Evolutionary conservation across 768 basidiomycete genomes (phyloP).

Genomic region (Mycena kentingensis): DNA sequence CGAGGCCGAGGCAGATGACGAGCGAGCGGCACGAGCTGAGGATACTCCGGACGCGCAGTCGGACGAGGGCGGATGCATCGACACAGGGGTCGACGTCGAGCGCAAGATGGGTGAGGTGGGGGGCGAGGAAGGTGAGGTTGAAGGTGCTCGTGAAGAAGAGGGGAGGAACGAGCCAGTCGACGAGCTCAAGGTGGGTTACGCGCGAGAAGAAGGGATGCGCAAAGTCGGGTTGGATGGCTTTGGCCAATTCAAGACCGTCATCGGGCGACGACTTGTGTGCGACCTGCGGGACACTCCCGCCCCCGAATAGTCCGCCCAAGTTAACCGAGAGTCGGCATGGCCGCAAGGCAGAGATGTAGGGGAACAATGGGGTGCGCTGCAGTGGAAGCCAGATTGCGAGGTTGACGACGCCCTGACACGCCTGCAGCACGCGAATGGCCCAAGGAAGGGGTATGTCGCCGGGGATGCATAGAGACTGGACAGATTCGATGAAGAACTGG

Average conservation of each 20-base stretch:
- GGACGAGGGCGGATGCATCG: constrained; percentile 14
- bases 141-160: constrained; percentile 5
- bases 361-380: constrained; percentile 17
- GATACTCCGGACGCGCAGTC: constrained; percentile 18
- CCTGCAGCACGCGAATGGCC: constrained; percentile 24
- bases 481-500: constrained; percentile 25
- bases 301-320: constrained; percentile 25
- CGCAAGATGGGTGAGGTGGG: constrained; percentile 29
- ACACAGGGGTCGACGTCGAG: constrained; percentile 23
- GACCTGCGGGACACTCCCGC: not conserved
- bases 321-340: constrained; percentile 30
- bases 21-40: constrained; percentile 23
- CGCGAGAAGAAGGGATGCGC: constrained; percentile 28
- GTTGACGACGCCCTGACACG: constrained; percentile 29
- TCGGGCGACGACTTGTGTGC: no score
- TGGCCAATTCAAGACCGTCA: not conserved
- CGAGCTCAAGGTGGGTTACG: constrained; percentile 29
- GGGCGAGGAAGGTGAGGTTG: constrained; percentile 6
- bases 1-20: constrained; percentile 27
- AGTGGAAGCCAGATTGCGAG: constrained; percentile 28
- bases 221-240: constrained; percentile 17
- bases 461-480: constrained; percentile 31
- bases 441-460: constrained; percentile 22
- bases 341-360: constrained; percentile 21
- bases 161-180: constrained; percentile 26